Evolutionary conservation across 1,284 basidiomycete genomes (phyloP).

Genomic region (Malassezia arunalokei): DNA sequence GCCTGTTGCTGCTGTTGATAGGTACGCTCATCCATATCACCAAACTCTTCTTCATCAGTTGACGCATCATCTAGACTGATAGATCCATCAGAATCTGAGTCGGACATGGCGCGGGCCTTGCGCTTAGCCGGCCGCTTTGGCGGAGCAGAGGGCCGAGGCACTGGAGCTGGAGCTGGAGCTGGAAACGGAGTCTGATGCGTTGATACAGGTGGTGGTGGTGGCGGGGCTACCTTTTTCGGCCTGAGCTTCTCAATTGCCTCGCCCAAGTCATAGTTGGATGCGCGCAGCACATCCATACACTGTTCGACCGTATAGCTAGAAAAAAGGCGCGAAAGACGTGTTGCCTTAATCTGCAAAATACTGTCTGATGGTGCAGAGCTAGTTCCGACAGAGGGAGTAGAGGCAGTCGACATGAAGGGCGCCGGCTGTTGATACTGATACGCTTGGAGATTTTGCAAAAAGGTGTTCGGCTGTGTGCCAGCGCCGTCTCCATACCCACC

Average conservation of each 20-base stretch:
- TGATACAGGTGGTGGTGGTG: not conserved
- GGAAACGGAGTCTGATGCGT: not conserved
- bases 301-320: slow-evolving; percentile 13
- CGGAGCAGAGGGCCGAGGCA: not conserved
- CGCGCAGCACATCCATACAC: slow-evolving; percentile 13
- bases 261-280: slow-evolving; percentile 14
- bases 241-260: slow-evolving; percentile 15
- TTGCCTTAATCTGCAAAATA: slow-evolving; percentile 15
- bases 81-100: slow-evolving; percentile 12
- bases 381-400: not conserved
- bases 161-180: not conserved
- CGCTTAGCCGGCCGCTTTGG: slow-evolving; percentile 13
- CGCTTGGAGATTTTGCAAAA: slow-evolving; percentile 3
- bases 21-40: slow-evolving; percentile 23
- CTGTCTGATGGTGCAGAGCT: slow-evolving; percentile 6
- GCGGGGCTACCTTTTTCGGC: slow-evolving; percentile 7
- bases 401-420: not conserved
- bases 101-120: slow-evolving; percentile 7
- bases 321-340: slow-evolving; percentile 15
- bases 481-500: not conserved
- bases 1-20: slow-evolving; percentile 30
- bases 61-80: slow-evolving; percentile 10
- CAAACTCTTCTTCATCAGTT: slow-evolving; percentile 24
- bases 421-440: slow-evolving; percentile 11
- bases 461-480: not conserved